A percentile compares a stretch with the other conserved stretches of the same genome.
Conservation (phyloP, 306 rosid species). For the Echinosophora koreensis region DNA sequence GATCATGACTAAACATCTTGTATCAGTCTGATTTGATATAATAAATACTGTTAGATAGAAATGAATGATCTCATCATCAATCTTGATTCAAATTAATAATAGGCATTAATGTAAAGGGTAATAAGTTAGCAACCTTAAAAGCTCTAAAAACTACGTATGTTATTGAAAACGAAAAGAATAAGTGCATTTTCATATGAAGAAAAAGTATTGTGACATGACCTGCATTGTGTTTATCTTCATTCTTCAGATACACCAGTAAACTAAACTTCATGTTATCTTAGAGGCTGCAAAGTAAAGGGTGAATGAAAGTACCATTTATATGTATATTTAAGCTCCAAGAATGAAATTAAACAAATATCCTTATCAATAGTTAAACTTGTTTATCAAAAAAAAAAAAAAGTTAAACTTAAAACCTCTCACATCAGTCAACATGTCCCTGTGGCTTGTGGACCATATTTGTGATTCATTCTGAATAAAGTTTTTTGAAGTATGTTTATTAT, state of each 20-base stretch:
- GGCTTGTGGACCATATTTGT: background rate
- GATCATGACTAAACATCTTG: background rate
- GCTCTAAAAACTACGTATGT: background rate
- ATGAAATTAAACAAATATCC: too few species aligned
- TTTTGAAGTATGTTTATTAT: background rate
- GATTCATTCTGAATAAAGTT: background rate
- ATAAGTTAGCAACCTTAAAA: background rate
- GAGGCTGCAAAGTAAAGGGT: background rate
- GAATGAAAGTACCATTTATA: background rate
- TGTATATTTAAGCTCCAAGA: too few species aligned
- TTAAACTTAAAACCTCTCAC: background rate
- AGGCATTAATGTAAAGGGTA: background rate
- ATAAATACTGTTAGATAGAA: background rate
- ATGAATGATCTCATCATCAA: conserved; percentile 9
- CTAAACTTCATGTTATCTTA: too few species aligned
- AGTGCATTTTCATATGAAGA: background rate
- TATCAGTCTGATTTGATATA: background rate
- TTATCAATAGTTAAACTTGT: too few species aligned
- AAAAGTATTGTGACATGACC: background rate
- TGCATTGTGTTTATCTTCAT: background rate
- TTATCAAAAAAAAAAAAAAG: too few species aligned
- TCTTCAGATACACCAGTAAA: too few species aligned
- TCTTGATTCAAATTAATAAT: conserved; percentile 8
- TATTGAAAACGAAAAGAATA: conserved; percentile 1
- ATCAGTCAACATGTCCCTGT: background rate